phyloP scores from a whole-genome alignment of 2,329 filamentous ascomycete genomes.

The Nothophaeocryptopus gaeumannii region DNA sequence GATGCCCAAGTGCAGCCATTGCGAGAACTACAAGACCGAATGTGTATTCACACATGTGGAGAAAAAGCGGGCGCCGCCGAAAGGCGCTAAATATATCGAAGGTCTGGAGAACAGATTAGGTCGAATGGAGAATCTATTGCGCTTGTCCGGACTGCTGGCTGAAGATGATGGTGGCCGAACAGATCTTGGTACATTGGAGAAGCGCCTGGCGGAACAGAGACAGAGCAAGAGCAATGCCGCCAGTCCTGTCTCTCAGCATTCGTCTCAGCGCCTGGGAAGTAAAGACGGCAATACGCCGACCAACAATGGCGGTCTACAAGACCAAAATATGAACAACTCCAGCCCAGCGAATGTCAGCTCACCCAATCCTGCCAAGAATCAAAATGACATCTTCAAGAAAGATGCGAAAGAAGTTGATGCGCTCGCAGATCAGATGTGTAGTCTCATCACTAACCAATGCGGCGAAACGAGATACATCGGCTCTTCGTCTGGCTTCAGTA shows the following conservation, averaged over 20 bases:
- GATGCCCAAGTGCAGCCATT: conserved; percentile 90
- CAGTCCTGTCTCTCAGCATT: conserved; percentile 34
- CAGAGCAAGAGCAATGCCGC: conserved; percentile 30
- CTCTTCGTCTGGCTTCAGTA: conserved; percentile 95
- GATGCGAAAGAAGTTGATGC: conserved; percentile 47
- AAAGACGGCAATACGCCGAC: conserved; percentile 16
- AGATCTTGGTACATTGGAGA: conserved; percentile 85
- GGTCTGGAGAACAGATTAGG: conserved; percentile 89
- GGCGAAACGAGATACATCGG: conserved; percentile 96
- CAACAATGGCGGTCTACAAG: conserved; percentile 4
- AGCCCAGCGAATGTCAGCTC: conserved; percentile 7
- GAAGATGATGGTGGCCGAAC: conserved; percentile 83
- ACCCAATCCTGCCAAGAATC: conserved; percentile 7
- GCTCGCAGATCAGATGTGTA: conserved; percentile 98
- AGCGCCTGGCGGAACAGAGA: conserved; percentile 58
- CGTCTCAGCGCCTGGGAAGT: conserved; percentile 12
- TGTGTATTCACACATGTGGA: conserved; percentile 97
- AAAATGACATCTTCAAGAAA: conserved; percentile 5
- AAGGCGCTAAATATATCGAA: conserved; percentile 98
- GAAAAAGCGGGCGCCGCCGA: conserved; percentile 96
- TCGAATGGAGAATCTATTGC: conserved; percentile 91
- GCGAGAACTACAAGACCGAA: conserved; percentile 95
- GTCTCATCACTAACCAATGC: conserved; percentile 87
- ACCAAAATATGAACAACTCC: conserved; percentile 6
- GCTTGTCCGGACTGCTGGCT: conserved; percentile 78